Conservation (phyloP, 495 filamentous ascomycete genomes). For the Diplogelasinospora grovesii region DNA sequence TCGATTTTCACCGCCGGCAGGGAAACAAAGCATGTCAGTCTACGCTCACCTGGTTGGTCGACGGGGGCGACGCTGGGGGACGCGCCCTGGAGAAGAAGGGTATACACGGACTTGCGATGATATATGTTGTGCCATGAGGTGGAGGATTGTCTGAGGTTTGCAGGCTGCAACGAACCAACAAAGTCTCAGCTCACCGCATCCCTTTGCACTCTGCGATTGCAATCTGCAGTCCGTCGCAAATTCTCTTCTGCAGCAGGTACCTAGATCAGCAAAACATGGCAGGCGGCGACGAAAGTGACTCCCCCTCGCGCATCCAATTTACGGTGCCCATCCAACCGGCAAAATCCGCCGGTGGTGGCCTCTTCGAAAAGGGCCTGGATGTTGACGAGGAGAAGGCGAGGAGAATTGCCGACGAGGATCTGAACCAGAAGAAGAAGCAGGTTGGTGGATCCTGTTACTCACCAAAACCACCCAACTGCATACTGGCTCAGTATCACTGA, state of each 20-base stretch:
- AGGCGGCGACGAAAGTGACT: background rate
- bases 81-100: background rate
- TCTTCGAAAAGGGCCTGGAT: slow-evolving; percentile 6
- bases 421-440: slow-evolving; percentile 26
- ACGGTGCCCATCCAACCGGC: slow-evolving; percentile 3
- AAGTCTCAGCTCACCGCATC: background rate
- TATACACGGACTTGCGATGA: too few species aligned
- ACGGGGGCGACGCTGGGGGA: too few species aligned
- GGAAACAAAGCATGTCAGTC: background rate
- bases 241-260: background rate
- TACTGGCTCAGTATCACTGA: background rate
- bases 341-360: background rate
- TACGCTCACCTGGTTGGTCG: background rate
- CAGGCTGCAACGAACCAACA: too few species aligned
- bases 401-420: slow-evolving; percentile 23
- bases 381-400: slow-evolving; percentile 17
- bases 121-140: too few species aligned
- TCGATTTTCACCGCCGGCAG: background rate
- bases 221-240: background rate
- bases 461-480: background rate
- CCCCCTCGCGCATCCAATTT: slow-evolving; percentile 6
- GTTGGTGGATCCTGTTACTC: slow-evolving; percentile 6
- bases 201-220: background rate
- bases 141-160: too few species aligned
- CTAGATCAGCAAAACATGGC: background rate